Conservation (phyloP, 371 early-diverging fungal genomes). For the Rhizomucor pusillus region DNA sequence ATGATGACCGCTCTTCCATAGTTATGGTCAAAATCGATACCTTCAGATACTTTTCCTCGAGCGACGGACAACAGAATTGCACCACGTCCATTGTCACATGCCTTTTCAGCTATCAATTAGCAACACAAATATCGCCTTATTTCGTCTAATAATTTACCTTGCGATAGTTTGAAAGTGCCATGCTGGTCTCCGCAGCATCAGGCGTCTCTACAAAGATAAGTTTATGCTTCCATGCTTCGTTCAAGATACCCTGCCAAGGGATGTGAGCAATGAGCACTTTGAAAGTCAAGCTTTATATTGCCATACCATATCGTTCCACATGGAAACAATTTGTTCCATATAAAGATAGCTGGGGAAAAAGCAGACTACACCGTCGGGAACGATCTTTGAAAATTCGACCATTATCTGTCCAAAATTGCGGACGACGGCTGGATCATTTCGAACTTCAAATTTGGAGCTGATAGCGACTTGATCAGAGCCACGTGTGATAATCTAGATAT, state of each 20-base stretch:
- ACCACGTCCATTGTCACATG: slow-evolving; percentile 99
- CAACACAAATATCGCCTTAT: too few species aligned
- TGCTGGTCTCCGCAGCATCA: slow-evolving; percentile 97
- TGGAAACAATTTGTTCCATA: slow-evolving; percentile 98
- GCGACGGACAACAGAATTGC: slow-evolving; percentile 99
- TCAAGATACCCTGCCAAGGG: slow-evolving; percentile 75
- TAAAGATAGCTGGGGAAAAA: slow-evolving; percentile 99
- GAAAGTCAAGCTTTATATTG: neutral
- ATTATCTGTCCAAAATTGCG: slow-evolving; percentile 99
- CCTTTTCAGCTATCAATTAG: slow-evolving; percentile 39
- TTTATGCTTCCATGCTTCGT: slow-evolving; percentile 96
- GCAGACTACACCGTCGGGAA: slow-evolving; percentile 98
- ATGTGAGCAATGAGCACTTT: neutral
- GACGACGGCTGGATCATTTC: slow-evolving; percentile 98
- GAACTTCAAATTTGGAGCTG: slow-evolving; percentile 95
- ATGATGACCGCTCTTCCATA: slow-evolving; percentile 98
- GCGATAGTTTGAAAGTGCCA: slow-evolving; percentile 96
- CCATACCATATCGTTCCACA: slow-evolving; percentile 94
- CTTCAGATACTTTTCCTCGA: slow-evolving; percentile 99
- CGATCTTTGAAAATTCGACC: slow-evolving; percentile 90
- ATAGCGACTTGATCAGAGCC: slow-evolving; percentile 98
- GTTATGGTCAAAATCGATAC: slow-evolving; percentile 99
- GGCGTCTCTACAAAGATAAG: slow-evolving; percentile 99
- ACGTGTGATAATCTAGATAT: slow-evolving; percentile 77
- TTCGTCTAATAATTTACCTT: slow-evolving; percentile 28